Conservation (phyloP, 371 early-diverging fungal species). For the Choanephora cucurbitarum region DNA sequence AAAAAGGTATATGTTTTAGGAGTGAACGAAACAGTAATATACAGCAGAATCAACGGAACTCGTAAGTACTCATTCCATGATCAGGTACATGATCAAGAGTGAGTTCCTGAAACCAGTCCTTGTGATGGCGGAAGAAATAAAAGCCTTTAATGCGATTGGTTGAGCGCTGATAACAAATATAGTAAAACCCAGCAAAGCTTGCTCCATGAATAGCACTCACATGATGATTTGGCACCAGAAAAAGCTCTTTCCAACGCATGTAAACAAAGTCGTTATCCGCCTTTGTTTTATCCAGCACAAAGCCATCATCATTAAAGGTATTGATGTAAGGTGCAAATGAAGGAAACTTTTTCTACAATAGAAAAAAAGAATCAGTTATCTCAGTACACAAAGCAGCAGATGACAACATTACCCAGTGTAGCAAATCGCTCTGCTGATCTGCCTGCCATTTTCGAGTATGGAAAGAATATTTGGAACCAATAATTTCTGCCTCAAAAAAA, state of each 20-base stretch:
- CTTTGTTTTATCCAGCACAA: conserved; percentile 62
- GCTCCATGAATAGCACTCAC: conserved; percentile 87
- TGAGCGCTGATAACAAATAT: conserved; percentile 82
- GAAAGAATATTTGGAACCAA: conserved; percentile 77
- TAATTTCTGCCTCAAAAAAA: conserved; percentile 78
- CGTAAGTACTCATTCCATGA: conserved; percentile 53
- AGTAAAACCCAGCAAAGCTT: conserved; percentile 95
- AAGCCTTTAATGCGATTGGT: conserved; percentile 81
- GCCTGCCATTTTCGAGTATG: conserved; percentile 87
- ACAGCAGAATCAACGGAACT: conserved; percentile 34
- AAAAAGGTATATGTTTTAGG: not conserved
- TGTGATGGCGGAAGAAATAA: conserved; percentile 76
- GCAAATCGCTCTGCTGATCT: conserved; percentile 66
- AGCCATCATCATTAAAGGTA: conserved; percentile 67
- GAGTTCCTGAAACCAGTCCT: conserved; percentile 58
- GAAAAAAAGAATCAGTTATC: too few species aligned
- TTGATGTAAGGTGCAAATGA: conserved; percentile 58
- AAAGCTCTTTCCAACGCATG: conserved; percentile 98
- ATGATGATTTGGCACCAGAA: conserved; percentile 92
- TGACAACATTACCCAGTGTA: conserved; percentile 74
- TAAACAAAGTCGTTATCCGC: conserved; percentile 73
- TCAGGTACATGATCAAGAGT: conserved; percentile 63
- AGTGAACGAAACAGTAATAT: not conserved
- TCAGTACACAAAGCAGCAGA: too few species aligned
- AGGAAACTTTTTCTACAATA: conserved; percentile 26